Evolutionary conservation across 139 green algal genomes (phyloP).

Genomic region (Micromonas pusilla): DNA sequence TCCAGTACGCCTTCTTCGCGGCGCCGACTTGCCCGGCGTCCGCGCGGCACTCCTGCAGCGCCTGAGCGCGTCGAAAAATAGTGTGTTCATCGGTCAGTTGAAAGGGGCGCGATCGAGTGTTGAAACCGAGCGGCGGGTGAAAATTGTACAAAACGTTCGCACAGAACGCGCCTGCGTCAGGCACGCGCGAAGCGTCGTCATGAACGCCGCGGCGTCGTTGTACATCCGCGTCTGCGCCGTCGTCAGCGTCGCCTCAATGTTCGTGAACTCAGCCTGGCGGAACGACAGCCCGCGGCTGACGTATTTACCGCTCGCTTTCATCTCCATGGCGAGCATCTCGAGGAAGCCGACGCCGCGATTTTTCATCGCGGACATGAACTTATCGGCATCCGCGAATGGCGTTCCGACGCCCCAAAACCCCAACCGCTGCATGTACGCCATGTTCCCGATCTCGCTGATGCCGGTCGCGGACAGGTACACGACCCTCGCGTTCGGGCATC

Average conservation of each 20-base stretch:
- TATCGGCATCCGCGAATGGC: constrained; percentile 44
- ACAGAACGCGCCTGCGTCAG: constrained; percentile 1
- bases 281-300: constrained; percentile 71
- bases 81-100: not conserved
- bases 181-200: not conserved
- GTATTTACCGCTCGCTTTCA: constrained; percentile 77
- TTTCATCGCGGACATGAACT: constrained; percentile 70
- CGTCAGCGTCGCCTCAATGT: constrained; percentile 56
- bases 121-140: no score
- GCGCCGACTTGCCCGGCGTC: not conserved
- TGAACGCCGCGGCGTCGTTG: constrained; percentile 54
- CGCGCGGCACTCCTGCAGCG: not conserved
- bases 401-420: constrained; percentile 32
- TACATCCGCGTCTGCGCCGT: constrained; percentile 55
- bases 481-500: constrained; percentile 23
- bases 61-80: not conserved
- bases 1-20: constrained; percentile 67
- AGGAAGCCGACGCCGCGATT: constrained; percentile 44
- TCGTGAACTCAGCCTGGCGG: constrained; percentile 69
- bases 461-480: constrained; percentile 30
- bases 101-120: not conserved
- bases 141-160: no score
- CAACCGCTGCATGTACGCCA: constrained; percentile 31
- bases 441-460: constrained; percentile 30
- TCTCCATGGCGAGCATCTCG: constrained; percentile 56